Conservation (phyloP, 176 grass and related monocot genomes). For the Chloris gayana region DNA sequence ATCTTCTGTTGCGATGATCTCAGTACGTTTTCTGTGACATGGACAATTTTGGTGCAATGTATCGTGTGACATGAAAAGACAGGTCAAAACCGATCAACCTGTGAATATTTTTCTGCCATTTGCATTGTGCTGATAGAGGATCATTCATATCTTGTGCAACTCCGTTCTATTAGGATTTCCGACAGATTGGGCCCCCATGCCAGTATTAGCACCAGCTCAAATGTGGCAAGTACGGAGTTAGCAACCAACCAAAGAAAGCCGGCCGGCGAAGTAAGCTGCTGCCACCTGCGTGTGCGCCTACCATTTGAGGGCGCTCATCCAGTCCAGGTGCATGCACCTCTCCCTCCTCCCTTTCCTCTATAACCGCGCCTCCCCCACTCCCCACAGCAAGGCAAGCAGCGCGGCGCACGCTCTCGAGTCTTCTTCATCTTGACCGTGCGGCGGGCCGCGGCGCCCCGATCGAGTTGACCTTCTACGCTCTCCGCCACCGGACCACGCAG, state of each 20-base stretch:
- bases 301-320: slow-evolving; percentile 33
- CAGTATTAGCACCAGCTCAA: background rate
- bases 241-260: slow-evolving; percentile 14
- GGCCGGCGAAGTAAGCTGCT: slow-evolving; percentile 7
- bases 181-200: background rate
- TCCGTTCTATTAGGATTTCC: background rate
- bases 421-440: background rate
- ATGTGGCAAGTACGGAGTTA: slow-evolving; percentile 9
- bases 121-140: background rate
- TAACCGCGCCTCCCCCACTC: slow-evolving; percentile 16
- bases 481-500: slow-evolving; percentile 5
- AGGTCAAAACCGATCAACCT: background rate
- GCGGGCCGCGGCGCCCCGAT: slow-evolving; percentile 19
- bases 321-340: slow-evolving; percentile 68
- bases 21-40: background rate
- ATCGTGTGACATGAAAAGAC: background rate
- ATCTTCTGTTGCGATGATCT: background rate
- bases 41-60: background rate
- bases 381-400: slow-evolving; percentile 12
- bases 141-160: background rate
- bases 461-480: background rate
- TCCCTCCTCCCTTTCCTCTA: slow-evolving; percentile 20
- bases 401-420: background rate
- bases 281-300: slow-evolving; percentile 32
- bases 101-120: background rate